Conservation (phyloP, 225 moss, liverwort and hornwort species). For the Polytrichum formosum region DNA sequence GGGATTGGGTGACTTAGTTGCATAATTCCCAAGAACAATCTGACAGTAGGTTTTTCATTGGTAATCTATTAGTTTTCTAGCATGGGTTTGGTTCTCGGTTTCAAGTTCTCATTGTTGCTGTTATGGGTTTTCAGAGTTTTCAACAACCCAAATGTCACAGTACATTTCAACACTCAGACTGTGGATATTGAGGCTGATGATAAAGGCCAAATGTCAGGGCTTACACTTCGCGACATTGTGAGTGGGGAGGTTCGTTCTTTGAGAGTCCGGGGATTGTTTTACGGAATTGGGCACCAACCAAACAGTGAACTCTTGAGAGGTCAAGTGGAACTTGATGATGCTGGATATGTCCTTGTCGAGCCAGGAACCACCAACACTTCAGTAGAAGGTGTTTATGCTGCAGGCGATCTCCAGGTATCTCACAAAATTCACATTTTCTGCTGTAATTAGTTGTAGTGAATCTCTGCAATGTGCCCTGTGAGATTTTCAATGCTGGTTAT, state of each 20-base stretch:
- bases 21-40: no score
- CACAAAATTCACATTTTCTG: not conserved
- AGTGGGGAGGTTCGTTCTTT: conserved; percentile 51
- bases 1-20: no score
- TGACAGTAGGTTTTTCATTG: no score
- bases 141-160: conserved; percentile 89
- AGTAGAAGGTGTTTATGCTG: conserved; percentile 90
- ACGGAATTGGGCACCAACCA: conserved; percentile 91
- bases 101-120: not conserved
- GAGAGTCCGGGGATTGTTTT: conserved; percentile 78
- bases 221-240: conserved; percentile 47
- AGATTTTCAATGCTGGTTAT: no score
- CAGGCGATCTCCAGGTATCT: conserved; percentile 91
- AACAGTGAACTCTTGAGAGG: conserved; percentile 79
- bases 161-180: conserved; percentile 87
- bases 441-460: no score
- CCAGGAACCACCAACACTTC: conserved; percentile 79
- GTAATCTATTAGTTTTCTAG: no score
- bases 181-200: conserved; percentile 67
- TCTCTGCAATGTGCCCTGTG: no score
- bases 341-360: conserved; percentile 82
- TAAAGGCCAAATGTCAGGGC: conserved; percentile 81
- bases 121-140: conserved; percentile 59
- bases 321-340: conserved; percentile 92
- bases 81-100: not conserved